Percentiles rank a stretch among this genome's conserved stretches.
Evolutionary conservation across 1,284 basidiomycete genomes (phyloP).

Genomic region (Cutaneotrichosporon sp.): DNA sequence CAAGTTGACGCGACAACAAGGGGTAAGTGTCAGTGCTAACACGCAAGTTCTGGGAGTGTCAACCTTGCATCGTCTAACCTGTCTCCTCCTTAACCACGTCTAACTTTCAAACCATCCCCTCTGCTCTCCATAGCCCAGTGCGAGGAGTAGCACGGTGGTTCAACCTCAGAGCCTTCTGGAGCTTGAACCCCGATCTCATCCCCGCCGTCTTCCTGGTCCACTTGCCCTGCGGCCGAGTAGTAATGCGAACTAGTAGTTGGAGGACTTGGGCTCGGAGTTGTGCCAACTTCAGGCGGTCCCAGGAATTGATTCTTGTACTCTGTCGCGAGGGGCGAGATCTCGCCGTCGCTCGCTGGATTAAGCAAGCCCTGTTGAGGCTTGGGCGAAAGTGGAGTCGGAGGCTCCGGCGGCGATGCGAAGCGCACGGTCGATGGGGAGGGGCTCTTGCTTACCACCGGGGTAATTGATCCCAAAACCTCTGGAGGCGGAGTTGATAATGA

Average conservation of each 20-base stretch:
- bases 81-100: too few relatives aligned
- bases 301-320: background rate
- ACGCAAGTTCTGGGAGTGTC: too few relatives aligned
- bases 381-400: background rate
- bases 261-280: background rate
- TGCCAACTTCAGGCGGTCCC: background rate
- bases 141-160: background rate
- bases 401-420: background rate
- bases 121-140: background rate
- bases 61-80: too few relatives aligned
- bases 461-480: background rate
- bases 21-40: too few relatives aligned
- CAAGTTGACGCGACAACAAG: too few relatives aligned
- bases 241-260: background rate
- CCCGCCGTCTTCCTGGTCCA: background rate
- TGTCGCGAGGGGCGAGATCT: background rate
- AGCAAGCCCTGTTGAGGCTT: background rate
- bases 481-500: background rate
- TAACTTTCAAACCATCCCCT: too few relatives aligned
- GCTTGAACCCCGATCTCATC: background rate
- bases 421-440: background rate
- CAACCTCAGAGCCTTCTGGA: background rate
- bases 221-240: background rate
- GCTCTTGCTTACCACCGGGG: background rate
- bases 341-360: background rate